Evolutionary conservation across 805 yeast species (phyloP).

Genomic region (Hyphopichia homilentoma): DNA sequence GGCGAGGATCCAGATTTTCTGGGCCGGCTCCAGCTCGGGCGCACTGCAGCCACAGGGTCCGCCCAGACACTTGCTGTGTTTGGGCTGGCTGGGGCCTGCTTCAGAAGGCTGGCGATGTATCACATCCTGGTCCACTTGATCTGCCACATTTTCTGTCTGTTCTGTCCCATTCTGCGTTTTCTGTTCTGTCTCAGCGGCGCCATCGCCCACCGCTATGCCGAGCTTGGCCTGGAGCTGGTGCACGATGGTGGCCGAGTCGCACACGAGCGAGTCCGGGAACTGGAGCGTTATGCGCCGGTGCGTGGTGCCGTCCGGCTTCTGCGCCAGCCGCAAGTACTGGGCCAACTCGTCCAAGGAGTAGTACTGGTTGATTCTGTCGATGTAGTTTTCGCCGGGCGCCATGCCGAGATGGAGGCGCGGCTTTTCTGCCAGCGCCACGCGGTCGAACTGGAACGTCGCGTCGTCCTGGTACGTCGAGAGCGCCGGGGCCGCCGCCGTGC

Average conservation of each 20-base stretch:
- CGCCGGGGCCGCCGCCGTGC: conserved; percentile 56
- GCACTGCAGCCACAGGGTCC: not conserved
- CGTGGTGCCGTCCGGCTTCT: conserved; percentile 21
- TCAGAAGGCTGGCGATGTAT: not conserved
- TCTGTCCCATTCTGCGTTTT: conserved; percentile 6
- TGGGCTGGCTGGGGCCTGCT: not conserved
- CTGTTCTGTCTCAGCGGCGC: not conserved
- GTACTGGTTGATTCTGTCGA: conserved; percentile 39
- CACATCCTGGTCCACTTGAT: conserved; percentile 5
- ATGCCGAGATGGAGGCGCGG: conserved; percentile 22
- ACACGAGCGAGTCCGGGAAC: conserved; percentile 78
- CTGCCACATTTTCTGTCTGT: conserved; percentile 7
- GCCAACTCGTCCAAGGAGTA: conserved; percentile 54
- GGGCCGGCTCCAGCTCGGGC: too few species aligned
- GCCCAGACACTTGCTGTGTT: conserved; percentile 1
- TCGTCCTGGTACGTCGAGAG: conserved; percentile 75
- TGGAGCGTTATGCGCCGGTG: conserved; percentile 71
- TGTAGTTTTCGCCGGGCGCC: conserved; percentile 22
- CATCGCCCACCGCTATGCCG: conserved; percentile 7
- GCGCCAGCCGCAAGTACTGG: conserved; percentile 30
- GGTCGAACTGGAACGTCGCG: conserved; percentile 46
- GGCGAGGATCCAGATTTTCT: conserved; percentile 76
- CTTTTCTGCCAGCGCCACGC: conserved; percentile 23
- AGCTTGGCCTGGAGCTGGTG: conserved; percentile 46
- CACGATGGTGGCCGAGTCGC: conserved; percentile 73